Percentiles rank a stretch among this genome's conserved stretches.
These are phyloP conservation scores for Pyrenophora graminea DNA, from an alignment of 2,329 filamentous ascomycete species.

Conservation along the genomic window DNA sequence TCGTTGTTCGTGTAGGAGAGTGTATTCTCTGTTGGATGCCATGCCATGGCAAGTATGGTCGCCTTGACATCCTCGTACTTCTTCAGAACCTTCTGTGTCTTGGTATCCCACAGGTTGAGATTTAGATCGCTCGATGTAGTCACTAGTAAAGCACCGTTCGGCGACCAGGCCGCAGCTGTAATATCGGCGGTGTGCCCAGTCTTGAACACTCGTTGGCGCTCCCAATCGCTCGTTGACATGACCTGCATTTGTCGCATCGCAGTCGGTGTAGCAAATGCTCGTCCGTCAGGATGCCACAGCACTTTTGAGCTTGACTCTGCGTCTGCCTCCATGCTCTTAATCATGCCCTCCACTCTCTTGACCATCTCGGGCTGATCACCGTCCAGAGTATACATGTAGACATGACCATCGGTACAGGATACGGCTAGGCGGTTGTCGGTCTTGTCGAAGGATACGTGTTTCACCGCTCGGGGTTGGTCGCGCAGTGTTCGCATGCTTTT, in stretches of 20 bases:
- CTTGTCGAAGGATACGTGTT: constrained; percentile 87
- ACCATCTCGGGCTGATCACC: constrained; percentile 80
- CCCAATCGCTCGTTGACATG: constrained; percentile 87
- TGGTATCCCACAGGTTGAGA: constrained; percentile 84
- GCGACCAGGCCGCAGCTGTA: constrained; percentile 88
- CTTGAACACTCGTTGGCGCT: constrained; percentile 77
- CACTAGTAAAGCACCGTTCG: constrained; percentile 86
- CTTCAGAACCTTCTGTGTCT: constrained; percentile 79
- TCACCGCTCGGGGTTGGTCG: constrained; percentile 84
- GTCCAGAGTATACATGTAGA: constrained; percentile 87
- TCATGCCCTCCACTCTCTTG: constrained; percentile 82
- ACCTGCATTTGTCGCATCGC: constrained; percentile 78
- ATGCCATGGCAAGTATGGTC: constrained; percentile 82
- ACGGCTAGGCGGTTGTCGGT: constrained; percentile 75
- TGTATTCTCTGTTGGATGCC: constrained; percentile 89
- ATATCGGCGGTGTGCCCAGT: constrained; percentile 82
- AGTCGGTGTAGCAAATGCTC: constrained; percentile 85
- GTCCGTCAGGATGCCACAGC: constrained; percentile 92
- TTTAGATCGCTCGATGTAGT: constrained; percentile 63
- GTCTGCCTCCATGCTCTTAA: constrained; percentile 76
- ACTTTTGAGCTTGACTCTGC: constrained; percentile 74
- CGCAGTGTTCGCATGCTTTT: constrained; percentile 78
- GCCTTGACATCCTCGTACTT: constrained; percentile 71
- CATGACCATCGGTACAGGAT: constrained; percentile 83
- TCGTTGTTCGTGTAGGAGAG: constrained; percentile 90